These are phyloP conservation scores for Solanum hybrid DNA, from an alignment of 305 asterid species.

Conservation along the genomic window DNA sequence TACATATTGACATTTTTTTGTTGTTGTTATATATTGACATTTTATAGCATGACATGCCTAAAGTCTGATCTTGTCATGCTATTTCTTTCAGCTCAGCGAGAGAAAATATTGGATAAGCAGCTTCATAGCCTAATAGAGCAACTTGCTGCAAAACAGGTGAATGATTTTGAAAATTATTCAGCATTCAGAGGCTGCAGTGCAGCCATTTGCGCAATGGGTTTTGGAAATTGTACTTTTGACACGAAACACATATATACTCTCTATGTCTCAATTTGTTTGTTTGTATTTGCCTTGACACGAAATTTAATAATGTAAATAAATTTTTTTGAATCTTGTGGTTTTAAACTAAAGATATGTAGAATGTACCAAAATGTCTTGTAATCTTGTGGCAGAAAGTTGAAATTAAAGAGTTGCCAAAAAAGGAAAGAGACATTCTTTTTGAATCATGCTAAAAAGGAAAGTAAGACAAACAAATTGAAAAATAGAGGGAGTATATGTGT, in stretches of 20 bases:
- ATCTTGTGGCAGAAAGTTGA: neutral
- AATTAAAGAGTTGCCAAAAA: neutral
- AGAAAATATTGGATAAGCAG: constrained; percentile 81
- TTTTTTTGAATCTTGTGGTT: neutral
- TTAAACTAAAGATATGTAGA: neutral
- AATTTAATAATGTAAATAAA: neutral
- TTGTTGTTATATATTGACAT: neutral
- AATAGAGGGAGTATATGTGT: neutral
- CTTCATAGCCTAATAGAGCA: constrained; percentile 91
- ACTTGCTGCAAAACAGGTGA: constrained; percentile 80
- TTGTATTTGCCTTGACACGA: neutral
- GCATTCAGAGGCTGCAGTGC: neutral
- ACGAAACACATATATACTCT: neutral
- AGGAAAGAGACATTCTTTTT: neutral
- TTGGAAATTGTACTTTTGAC: neutral
- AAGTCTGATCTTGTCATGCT: neutral
- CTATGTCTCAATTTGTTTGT: neutral
- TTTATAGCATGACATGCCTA: neutral
- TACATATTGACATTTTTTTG: neutral
- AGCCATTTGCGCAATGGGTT: neutral
- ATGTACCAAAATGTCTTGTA: neutral
- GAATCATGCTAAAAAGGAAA: neutral
- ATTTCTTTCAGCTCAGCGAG: constrained; percentile 69
- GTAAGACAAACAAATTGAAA: neutral
- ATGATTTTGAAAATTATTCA: neutral